Percentiles rank a stretch among this genome's conserved stretches.
phyloP scores from a whole-genome alignment of 257 asterid genomes.

The Gynochthodes officinalis region DNA sequence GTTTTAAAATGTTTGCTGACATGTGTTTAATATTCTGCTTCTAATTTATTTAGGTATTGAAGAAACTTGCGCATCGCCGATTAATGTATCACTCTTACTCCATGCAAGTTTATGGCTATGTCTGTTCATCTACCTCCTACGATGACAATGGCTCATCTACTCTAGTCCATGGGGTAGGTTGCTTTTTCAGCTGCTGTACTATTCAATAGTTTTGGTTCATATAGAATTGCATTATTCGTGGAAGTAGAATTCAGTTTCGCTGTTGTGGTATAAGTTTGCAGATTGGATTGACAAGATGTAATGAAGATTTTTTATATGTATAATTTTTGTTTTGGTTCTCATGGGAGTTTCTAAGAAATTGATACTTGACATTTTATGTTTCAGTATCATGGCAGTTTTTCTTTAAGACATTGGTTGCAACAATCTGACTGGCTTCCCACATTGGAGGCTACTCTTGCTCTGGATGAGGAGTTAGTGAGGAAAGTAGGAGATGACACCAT shows the following conservation, averaged over 20 bases:
- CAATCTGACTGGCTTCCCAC: constrained; percentile 97
- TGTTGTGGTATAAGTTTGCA: neutral
- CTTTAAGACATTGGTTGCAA: constrained; percentile 97
- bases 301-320: neutral
- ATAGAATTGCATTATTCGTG: neutral
- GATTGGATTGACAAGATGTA: neutral
- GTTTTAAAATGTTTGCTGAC: neutral
- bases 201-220: neutral
- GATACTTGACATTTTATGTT: constrained; percentile 14
- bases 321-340: neutral
- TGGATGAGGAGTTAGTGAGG: constrained; percentile 82
- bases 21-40: constrained; percentile 14
- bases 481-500: constrained; percentile 86
- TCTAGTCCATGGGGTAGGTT: constrained; percentile 84
- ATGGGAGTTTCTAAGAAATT: neutral
- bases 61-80: constrained; percentile 64
- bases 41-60: constrained; percentile 56
- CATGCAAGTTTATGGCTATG: constrained; percentile 93
- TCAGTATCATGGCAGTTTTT: constrained; percentile 90
- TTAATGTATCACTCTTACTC: constrained; percentile 85
- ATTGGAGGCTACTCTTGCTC: constrained; percentile 87
- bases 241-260: neutral
- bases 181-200: neutral
- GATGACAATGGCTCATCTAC: constrained; percentile 58
- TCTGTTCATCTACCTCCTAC: constrained; percentile 62